A percentile compares a stretch with the other conserved stretches of the same genome.
Evolutionary conservation across 1,139 yeast genomes (phyloP).

Genomic region (Hyphopichia khmerensis): DNA sequence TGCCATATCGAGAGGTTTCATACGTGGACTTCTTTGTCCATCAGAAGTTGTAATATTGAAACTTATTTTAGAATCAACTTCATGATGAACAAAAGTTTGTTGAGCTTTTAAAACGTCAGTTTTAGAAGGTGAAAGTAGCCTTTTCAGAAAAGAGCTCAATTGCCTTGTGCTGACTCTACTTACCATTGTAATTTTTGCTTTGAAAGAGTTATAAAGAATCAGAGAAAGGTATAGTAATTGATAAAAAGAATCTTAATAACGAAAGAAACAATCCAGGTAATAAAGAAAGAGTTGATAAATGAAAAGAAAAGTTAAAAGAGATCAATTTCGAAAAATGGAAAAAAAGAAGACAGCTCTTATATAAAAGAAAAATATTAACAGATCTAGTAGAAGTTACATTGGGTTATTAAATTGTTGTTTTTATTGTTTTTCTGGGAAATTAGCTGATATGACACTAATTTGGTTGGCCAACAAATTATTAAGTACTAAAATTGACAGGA

Average conservation of each 20-base stretch:
- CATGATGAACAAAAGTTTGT: slow-evolving; percentile 1
- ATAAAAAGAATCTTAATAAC: background rate
- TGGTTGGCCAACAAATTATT: background rate
- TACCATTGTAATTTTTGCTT: slow-evolving; percentile 5
- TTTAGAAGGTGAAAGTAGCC: slow-evolving; percentile 4
- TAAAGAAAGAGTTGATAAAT: background rate
- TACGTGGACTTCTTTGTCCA: background rate
- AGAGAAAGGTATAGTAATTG: too few relatives aligned
- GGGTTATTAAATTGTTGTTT: too few relatives aligned
- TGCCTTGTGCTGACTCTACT: slow-evolving; percentile 4
- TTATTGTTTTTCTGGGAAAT: background rate
- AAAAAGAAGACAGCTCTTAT: too few relatives aligned
- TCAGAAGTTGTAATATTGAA: slow-evolving; percentile 3
- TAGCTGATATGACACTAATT: background rate
- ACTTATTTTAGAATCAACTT: slow-evolving; percentile 3
- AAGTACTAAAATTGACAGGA: background rate
- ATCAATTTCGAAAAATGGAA: too few relatives aligned
- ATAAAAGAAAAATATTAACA: too few relatives aligned
- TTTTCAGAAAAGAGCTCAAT: background rate
- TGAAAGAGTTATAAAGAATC: background rate
- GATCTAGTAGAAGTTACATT: too few relatives aligned
- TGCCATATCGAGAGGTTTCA: slow-evolving; percentile 16
- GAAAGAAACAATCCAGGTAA: background rate
- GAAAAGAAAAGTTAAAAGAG: background rate
- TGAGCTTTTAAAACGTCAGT: slow-evolving; percentile 5